A percentile compares a stretch with the other conserved stretches of the same genome.
These are phyloP conservation scores for Xylaria flabelliformis DNA, from an alignment of 495 filamentous ascomycete species.

Conservation along the genomic window DNA sequence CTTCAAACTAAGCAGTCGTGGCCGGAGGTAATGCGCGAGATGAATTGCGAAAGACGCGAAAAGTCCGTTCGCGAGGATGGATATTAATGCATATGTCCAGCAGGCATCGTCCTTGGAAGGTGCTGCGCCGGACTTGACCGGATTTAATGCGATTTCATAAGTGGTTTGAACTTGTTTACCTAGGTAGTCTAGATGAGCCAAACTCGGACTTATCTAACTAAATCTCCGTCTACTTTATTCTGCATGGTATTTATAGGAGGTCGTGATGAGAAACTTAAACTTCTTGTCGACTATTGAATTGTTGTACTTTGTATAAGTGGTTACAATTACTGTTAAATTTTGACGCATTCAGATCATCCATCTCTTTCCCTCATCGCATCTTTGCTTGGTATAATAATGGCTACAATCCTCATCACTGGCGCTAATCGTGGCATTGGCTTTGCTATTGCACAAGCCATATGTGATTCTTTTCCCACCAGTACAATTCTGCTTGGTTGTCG, in stretches of 20 bases:
- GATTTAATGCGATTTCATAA: background rate
- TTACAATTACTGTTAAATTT: background rate
- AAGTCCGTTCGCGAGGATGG: background rate
- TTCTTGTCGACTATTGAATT: background rate
- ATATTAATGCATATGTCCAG: background rate
- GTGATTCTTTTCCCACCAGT: conserved; percentile 35
- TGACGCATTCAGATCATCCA: background rate
- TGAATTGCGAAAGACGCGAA: background rate
- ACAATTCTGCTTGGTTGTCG: conserved; percentile 42
- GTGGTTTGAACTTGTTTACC: background rate
- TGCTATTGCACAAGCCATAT: conserved; percentile 41
- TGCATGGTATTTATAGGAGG: background rate
- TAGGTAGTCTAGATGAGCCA: background rate
- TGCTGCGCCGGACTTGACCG: background rate
- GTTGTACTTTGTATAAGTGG: background rate
- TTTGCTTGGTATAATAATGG: conserved; percentile 16
- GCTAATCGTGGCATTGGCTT: conserved; percentile 48
- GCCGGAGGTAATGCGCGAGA: background rate
- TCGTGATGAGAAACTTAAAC: background rate
- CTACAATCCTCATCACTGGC: conserved; percentile 45
- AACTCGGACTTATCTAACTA: background rate
- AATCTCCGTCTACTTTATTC: background rate
- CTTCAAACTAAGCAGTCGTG: background rate
- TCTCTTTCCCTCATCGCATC: background rate
- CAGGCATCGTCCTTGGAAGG: background rate